Conservation (phyloP, 2,329 filamentous ascomycete genomes). For the Teratosphaeria nubilosa region DNA sequence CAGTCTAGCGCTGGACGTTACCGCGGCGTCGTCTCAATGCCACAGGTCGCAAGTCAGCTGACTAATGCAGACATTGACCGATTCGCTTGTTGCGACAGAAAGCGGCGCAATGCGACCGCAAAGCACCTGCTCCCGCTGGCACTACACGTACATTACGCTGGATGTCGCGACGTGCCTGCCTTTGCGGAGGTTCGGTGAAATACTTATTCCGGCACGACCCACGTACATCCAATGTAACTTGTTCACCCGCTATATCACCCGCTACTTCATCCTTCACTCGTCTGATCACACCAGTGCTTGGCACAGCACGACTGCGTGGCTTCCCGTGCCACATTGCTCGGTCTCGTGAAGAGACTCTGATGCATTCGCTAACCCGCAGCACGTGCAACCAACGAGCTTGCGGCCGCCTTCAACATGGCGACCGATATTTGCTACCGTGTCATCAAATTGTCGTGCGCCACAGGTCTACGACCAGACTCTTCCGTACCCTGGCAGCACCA, state of each 20-base stretch:
- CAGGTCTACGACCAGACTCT: conserved; percentile 20
- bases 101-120: neutral
- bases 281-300: neutral
- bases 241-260: too few species aligned
- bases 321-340: neutral
- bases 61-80: neutral
- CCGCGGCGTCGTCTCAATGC: neutral
- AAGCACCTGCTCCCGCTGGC: neutral
- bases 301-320: neutral
- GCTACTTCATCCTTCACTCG: too few species aligned
- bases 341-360: neutral
- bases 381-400: neutral
- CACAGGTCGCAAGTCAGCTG: neutral
- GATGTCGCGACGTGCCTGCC: neutral
- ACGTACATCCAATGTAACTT: too few species aligned
- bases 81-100: neutral
- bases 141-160: neutral
- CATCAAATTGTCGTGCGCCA: conserved; percentile 24
- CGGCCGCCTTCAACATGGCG: conserved; percentile 12
- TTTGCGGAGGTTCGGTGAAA: neutral
- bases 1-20: neutral
- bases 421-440: conserved; percentile 19
- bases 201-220: too few species aligned
- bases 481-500: conserved; percentile 29
- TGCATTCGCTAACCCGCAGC: neutral